Evolutionary conservation across 352 stramenopile genomes (phyloP), one percentile per base, ranked within the genome.

Genomic region (Blastocystis sp.): DNA sequence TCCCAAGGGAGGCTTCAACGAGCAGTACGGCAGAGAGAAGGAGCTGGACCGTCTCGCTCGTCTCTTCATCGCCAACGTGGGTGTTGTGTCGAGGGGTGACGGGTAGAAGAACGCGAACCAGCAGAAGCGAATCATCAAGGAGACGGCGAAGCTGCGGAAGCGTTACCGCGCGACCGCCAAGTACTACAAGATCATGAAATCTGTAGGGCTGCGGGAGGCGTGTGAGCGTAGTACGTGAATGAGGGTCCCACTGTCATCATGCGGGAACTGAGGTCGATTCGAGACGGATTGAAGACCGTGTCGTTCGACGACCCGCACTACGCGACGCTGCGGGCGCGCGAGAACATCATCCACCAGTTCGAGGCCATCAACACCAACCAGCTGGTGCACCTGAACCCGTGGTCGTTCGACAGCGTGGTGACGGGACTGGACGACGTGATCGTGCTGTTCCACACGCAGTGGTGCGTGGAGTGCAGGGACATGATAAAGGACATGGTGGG

Each of bases 111-210:
- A 85, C 60, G 50, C 33, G n/a, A 59, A 51, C 33, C 74, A 85
- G 74, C 45, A 59, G 24, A 31, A 31, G 24, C 74, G 74, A 10
- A 37, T 69, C 33, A 39, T 85, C n/a, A 67, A 69, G 26, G 74
- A 85, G 41, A 85, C 74, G 45, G 74, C 74, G 33, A 67, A 69
- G 26, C 51, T 85, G 74, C 74, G 74, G 13, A 29, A 67, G n/a
- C 21, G 50, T 13, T 85, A 37, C 41, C 74, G 39, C 37, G 55
- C 74, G 24, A 85, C 74, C 10, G 74, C 74, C 29, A 85, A 85
- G 51, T 85, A 85, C 24, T 85, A 85, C 51, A 85, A 85, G 74
- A 41, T 85, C 74, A 85, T 85, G 74, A 85, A 85, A 1, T 50
- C 55, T 0, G 55, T 85, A 29, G 45, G 33, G 19, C 2, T 45